These are phyloP conservation scores for Acaromyces ingoldii DNA, from an alignment of 1,284 basidiomycete genomes.

Conservation along the genomic window DNA sequence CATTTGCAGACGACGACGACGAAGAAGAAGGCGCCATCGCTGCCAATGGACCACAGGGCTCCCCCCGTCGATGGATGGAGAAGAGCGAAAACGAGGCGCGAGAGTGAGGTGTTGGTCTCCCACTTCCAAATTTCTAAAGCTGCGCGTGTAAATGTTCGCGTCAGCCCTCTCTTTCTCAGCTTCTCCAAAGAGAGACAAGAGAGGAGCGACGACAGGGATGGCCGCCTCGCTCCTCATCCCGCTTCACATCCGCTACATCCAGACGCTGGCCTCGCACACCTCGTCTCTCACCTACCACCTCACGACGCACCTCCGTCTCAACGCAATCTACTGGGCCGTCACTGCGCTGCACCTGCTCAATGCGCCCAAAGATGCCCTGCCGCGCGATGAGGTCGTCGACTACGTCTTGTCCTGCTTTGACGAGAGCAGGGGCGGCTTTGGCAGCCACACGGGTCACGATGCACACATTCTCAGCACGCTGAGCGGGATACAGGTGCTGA, in stretches of 20 bases:
- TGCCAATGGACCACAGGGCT: too few species aligned
- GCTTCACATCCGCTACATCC: conserved; percentile 11
- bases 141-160: too few species aligned
- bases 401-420: conserved; percentile 89
- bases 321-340: conserved; percentile 94
- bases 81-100: too few species aligned
- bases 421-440: conserved; percentile 66
- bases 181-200: too few species aligned
- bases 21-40: too few species aligned
- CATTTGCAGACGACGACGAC: too few species aligned
- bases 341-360: conserved; percentile 79
- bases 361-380: conserved; percentile 68
- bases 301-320: conserved; percentile 87
- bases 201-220: too few species aligned
- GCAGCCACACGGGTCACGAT: conserved; percentile 87
- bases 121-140: too few species aligned
- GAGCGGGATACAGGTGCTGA: conserved; percentile 85
- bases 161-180: too few species aligned
- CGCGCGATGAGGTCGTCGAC: conserved; percentile 74
- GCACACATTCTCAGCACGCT: conserved; percentile 80
- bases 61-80: too few species aligned
- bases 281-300: conserved; percentile 67
- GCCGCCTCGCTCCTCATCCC: conserved; percentile 5
- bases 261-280: conserved; percentile 10
- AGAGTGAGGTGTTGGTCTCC: too few species aligned